Evolutionary conservation across 176 grass and related monocot species (phyloP), one percentile per base, ranked within the genome.

Genomic region (Metroxylon sagu): DNA sequence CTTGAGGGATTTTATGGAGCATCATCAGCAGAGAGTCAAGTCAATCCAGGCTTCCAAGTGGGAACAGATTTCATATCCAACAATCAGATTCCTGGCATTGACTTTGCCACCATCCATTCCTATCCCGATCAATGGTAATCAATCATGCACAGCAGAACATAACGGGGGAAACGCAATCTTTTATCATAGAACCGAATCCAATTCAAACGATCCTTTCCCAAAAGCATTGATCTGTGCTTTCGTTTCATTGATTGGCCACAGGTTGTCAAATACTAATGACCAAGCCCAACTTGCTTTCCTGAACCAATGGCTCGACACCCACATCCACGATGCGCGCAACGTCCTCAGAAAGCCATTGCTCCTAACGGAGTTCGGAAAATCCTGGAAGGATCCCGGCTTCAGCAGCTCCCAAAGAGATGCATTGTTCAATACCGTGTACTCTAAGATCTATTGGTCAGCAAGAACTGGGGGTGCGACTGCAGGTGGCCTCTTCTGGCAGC

Each of bases 51-150:
- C 3, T 65, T 76, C 65, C 82, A 76, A 71, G 49, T 91, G 2
- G 94, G 94, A 79, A 92, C 88, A 16, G 94, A 98, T 67, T 98
- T 98, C 94, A 79, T 98, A 56, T 71, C 79, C 66, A 83, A 98
- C 73, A 92, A 98, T 64, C 84, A 62, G 54, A 68, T 62, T 28
- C 72, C 85, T 18, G 81, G 70, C 25, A 76, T 98, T 54, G 94
- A 98, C 76, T 98, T 98, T 60, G 94, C 88, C 75, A 93, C 88
- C 60, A 68, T 98, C 53, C 94, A 98, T 76, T 83, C 76, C n/a
- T 98, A 98, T 78, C 94, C 94, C 25, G 88, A 98, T 64, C 94
- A 83, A 74, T 98, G 94, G 84, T 87, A 82, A 23, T 23, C 21
- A 23, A 43, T 43, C 35, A 43, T 43, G 2, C 35, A 43, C 10